Conservation (phyloP, 2,329 filamentous ascomycete genomes). For the Colletotrichum coccodes region DNA sequence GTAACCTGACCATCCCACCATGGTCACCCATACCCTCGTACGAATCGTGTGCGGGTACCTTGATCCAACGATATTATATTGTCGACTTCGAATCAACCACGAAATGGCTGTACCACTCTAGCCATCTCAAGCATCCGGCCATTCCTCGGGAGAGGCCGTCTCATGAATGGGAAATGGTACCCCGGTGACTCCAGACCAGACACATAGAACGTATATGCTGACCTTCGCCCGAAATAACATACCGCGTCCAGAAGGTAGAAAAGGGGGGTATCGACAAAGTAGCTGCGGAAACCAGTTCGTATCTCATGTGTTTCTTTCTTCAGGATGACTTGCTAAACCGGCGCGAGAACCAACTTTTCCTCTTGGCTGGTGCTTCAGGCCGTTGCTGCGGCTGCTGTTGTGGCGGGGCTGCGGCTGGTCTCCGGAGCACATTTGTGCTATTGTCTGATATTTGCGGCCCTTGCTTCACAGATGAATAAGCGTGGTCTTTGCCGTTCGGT, state of each 20-base stretch:
- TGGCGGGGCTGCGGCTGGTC: constrained; percentile 31
- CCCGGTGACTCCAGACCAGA: background rate
- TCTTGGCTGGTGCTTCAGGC: constrained; percentile 68
- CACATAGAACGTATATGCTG: background rate
- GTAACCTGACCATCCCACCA: constrained; percentile 1
- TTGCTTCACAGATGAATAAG: constrained; percentile 6
- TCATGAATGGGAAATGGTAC: background rate
- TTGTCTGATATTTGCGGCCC: constrained; percentile 12
- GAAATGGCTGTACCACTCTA: background rate
- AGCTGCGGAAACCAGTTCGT: background rate
- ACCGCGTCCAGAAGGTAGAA: constrained; percentile 9
- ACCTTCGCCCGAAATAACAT: constrained; percentile 2
- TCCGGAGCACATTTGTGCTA: constrained; percentile 38
- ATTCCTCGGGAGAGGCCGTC: background rate
- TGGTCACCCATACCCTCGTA: constrained; percentile 11
- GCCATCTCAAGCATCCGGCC: background rate
- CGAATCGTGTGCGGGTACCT: constrained; percentile 35
- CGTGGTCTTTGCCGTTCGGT: constrained; percentile 1
- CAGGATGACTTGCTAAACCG: constrained; percentile 75
- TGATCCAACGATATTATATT: constrained; percentile 28
- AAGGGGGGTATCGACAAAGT: constrained; percentile 36
- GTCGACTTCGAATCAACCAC: background rate
- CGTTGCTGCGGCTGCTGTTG: constrained; percentile 39
- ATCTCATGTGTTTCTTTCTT: constrained; percentile 8
- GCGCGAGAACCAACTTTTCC: constrained; percentile 89